Conservation (phyloP, 768 basidiomycete genomes). For the Nidularia pulvinata region DNA sequence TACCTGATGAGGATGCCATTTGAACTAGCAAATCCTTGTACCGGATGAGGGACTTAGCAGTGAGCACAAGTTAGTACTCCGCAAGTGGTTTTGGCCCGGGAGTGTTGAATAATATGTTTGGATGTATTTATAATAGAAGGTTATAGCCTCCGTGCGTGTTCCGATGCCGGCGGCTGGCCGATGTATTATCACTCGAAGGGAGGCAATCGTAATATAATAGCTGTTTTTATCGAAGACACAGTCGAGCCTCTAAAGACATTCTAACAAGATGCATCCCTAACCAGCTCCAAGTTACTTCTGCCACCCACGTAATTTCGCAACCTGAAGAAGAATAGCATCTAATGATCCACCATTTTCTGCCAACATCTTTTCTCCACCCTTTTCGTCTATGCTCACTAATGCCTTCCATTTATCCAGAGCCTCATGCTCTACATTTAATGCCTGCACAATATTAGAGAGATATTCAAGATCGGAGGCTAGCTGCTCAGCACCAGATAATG, state of each 20-base stretch:
- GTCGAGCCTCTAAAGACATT: no score
- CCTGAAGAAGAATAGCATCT: conserved; percentile 31
- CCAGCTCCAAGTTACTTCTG: not conserved
- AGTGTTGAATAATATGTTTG: conserved; percentile 1
- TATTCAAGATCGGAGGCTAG: conserved; percentile 88
- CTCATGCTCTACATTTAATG: conserved; percentile 85
- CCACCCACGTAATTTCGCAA: conserved; percentile 38
- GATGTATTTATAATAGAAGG: not conserved
- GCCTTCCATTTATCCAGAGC: conserved; percentile 83
- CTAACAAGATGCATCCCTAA: no score
- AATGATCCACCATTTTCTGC: conserved; percentile 16
- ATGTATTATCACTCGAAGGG: no score
- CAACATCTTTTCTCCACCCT: conserved; percentile 28
- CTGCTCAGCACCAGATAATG: conserved; percentile 74
- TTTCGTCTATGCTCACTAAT: conserved; percentile 62
- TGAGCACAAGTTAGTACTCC: no score
- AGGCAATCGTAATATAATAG: no score
- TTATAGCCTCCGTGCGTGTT: no score
- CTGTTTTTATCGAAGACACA: no score
- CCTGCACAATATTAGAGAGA: conserved; percentile 86
- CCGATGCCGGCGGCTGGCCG: no score
- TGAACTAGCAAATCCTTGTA: not conserved
- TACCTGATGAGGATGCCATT: conserved; percentile 44
- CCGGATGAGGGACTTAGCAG: no score
- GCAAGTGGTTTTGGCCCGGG: no score